phyloP scores from a whole-genome alignment of 192 early-diverging fungal species.

The Rhizoclosmatium globosum region DNA sequence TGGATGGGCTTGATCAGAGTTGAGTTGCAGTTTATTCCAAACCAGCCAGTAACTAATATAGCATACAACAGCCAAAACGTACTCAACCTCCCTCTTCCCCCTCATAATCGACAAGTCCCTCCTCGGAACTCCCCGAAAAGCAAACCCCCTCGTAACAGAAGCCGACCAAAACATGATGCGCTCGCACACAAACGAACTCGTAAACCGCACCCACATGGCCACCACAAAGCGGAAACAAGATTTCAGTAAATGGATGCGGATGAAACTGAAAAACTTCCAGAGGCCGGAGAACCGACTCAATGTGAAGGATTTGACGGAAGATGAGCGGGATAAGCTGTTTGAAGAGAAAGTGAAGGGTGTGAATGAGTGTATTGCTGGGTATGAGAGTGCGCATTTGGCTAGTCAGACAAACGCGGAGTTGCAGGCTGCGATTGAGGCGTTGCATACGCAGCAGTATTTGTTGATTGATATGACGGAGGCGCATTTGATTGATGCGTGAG shows the following conservation, averaged over 20 bases:
- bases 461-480: conserved; percentile 60
- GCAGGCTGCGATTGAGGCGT: conserved; percentile 46
- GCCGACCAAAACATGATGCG: conserved; percentile 61
- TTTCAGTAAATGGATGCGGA: conserved; percentile 60
- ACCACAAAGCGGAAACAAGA: conserved; percentile 59
- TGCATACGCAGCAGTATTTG: conserved; percentile 57
- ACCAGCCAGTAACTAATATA: neutral
- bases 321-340: conserved; percentile 54
- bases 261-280: conserved; percentile 57
- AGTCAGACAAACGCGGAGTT: conserved; percentile 45
- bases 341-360: conserved; percentile 53
- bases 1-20: conserved; percentile 48
- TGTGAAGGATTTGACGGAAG: conserved; percentile 50
- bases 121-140: conserved; percentile 36
- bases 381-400: conserved; percentile 51
- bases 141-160: conserved; percentile 54
- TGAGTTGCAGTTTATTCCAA: neutral
- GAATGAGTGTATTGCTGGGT: conserved; percentile 44
- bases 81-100: conserved; percentile 38
- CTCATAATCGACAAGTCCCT: conserved; percentile 39
- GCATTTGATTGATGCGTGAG: conserved; percentile 56
- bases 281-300: conserved; percentile 53
- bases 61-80: conserved; percentile 31
- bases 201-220: conserved; percentile 44
- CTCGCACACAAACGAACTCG: conserved; percentile 57